A percentile compares a stretch with the other conserved stretches of the same genome.
These are phyloP conservation scores for Juglanconis juglandina DNA, from an alignment of 2,329 filamentous ascomycete species.

Conservation along the genomic window DNA sequence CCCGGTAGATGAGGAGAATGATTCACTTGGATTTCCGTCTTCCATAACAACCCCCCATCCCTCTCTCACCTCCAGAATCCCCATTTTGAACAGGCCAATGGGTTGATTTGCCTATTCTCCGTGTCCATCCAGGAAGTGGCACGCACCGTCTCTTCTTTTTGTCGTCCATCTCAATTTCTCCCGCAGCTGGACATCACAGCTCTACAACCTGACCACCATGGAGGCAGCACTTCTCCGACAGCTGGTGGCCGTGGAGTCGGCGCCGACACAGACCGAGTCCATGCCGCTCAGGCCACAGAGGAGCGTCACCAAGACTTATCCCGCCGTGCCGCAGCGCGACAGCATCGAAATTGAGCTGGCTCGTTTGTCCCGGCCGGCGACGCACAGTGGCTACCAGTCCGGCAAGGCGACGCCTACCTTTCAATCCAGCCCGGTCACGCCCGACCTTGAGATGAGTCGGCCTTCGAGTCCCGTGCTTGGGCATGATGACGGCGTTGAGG, in stretches of 20 bases:
- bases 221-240: constrained; percentile 31
- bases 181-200: too few species aligned
- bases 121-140: too few species aligned
- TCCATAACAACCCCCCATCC: too few species aligned
- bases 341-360: constrained; percentile 28
- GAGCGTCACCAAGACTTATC: constrained; percentile 36
- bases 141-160: too few species aligned
- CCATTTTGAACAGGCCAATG: not conserved
- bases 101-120: not conserved
- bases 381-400: not conserved
- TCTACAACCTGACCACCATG: constrained; percentile 24
- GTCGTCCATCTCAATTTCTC: too few species aligned
- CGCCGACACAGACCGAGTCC: constrained; percentile 18
- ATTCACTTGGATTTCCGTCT: not conserved
- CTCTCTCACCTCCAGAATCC: too few species aligned
- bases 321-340: constrained; percentile 33
- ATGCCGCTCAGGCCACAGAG: constrained; percentile 30
- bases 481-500: constrained; percentile 37
- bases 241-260: constrained; percentile 31
- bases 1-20: not conserved
- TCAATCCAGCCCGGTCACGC: not conserved
- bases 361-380: constrained; percentile 18
- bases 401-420: not conserved
- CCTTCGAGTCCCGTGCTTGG: constrained; percentile 40
- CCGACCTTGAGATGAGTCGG: constrained; percentile 51